Evolutionary conservation across 306 rosid genomes (phyloP), one percentile per base, ranked within the genome.

Genomic region (Acacia confusa): DNA sequence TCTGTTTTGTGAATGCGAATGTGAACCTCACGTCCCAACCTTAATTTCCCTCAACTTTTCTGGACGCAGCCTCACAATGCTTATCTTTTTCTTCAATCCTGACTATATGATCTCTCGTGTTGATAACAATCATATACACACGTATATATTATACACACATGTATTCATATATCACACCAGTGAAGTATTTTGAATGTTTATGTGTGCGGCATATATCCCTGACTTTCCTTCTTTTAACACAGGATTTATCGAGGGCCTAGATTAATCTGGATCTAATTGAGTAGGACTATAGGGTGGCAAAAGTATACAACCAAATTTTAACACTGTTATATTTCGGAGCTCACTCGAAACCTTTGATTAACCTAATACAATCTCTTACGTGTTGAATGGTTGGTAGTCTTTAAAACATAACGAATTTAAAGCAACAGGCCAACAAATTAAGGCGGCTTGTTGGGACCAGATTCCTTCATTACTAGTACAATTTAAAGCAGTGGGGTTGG

Each of bases 41-140:
- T 16, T n/a, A n/a, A n/a, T n/a, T 76, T 32, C 78, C 9, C 24
- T 70, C 20, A 36, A 77, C 72, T 45, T 47, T 19, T 69, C 24
- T 36, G 25, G 72, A 82, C 14, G 77, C 75, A 55, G 30, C 69
- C 65, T 76, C 64, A 68, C 70, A 74, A 27, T 70, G 24, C 47
- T 47, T 76, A 38, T 58, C 17, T 20, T 75, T 41, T 20, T 13
- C 34, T 20, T 13, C 34, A 41, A 10, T 16, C 71, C 64, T 63
- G 22, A 74, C n/a, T 25, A 27, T 13, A 20, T 40, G 2, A 20
- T 2, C 17, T 4, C 28, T 41, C 4, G n/a, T 7, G 25, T 50
- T 14, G 11, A 12, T 57, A 5, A 22, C 10, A 57, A 55, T 8
- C 2, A 20, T 19, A 10, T 2, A 30, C 63, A 19, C 25, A 6